Conservation (phyloP, 2,329 filamentous ascomycete genomes). For the Drechslerella coelobrocha region DNA sequence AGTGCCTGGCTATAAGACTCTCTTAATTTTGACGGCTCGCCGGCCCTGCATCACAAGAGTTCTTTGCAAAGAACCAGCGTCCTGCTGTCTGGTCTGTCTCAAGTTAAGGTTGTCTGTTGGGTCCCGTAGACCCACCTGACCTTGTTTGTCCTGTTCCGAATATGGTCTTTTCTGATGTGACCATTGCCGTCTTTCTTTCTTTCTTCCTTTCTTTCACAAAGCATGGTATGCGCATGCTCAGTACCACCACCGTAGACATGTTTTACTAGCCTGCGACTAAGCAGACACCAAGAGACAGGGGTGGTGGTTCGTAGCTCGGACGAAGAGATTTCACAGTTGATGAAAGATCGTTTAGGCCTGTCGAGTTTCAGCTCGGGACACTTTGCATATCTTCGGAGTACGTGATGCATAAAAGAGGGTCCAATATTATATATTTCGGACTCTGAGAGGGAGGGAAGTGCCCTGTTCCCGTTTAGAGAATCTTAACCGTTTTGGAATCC, state of each 20-base stretch:
- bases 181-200: background rate
- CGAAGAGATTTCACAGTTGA: no score
- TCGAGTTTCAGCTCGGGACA: constrained; percentile 8
- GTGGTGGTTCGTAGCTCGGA: no score
- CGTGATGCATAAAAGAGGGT: background rate
- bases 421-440: background rate
- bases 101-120: constrained; percentile 22
- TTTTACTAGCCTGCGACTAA: no score
- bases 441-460: background rate
- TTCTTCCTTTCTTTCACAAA: no score
- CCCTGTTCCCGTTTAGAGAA: background rate
- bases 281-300: no score
- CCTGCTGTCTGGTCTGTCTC: background rate
- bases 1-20: background rate
- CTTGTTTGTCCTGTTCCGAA: constrained; percentile 6
- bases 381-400: background rate
- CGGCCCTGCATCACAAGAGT: constrained; percentile 24
- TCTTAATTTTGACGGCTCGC: constrained; percentile 26
- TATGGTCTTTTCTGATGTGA: background rate
- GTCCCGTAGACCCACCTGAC: constrained; percentile 30
- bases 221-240: no score
- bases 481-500: background rate
- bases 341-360: background rate
- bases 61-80: background rate
- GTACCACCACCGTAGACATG: no score